phyloP scores from a whole-genome alignment of 2,329 filamentous ascomycete species.

The Alternaria conjuncta region DNA sequence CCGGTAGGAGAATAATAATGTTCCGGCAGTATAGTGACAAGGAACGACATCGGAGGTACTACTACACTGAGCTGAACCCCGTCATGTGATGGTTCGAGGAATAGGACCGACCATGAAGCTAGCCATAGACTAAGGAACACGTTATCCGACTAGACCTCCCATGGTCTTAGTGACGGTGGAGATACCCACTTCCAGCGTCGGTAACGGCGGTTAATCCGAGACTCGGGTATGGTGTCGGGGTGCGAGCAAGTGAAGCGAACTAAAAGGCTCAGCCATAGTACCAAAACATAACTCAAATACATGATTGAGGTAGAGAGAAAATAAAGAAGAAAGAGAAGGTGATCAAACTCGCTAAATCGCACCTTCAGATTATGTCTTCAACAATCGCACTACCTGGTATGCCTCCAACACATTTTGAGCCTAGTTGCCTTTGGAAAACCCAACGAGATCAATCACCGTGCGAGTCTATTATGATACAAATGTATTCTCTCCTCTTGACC shows the following conservation, averaged over 20 bases:
- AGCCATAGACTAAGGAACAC: background rate
- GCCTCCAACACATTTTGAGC: background rate
- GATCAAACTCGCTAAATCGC: constrained; percentile 10
- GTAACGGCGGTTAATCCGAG: background rate
- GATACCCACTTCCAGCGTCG: background rate
- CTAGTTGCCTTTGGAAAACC: background rate
- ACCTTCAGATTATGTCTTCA: constrained; percentile 9
- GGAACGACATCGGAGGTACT: background rate
- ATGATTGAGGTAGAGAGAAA: background rate
- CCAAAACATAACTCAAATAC: background rate
- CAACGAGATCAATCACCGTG: constrained; percentile 5
- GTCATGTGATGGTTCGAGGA: background rate
- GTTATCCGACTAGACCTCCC: background rate
- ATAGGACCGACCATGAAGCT: background rate
- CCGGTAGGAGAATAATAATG: background rate
- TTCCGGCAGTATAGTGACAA: background rate
- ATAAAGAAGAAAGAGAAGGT: background rate
- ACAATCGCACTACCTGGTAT: constrained; percentile 1
- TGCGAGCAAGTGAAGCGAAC: background rate
- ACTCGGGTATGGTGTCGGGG: background rate
- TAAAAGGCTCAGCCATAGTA: background rate
- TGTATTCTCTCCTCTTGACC: constrained; percentile 1
- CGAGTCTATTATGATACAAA: constrained; percentile 18
- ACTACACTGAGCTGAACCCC: background rate
- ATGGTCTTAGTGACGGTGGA: background rate